Conservation (phyloP, 371 early-diverging fungal genomes). For the Mucor saturninus region DNA sequence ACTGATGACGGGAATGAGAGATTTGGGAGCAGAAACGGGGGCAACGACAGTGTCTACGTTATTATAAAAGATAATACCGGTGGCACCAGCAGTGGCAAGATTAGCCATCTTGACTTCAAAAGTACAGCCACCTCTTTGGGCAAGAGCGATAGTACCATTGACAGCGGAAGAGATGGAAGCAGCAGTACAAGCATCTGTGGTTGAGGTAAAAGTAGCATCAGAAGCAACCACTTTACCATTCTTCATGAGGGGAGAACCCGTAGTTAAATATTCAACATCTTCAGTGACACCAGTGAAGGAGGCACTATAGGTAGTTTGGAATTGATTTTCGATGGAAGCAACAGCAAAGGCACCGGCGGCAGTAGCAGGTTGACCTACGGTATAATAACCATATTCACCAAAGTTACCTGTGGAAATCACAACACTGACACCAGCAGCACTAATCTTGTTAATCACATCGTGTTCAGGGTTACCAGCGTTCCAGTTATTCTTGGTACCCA, state of each 20-base stretch:
- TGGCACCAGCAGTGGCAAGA: conserved; percentile 50
- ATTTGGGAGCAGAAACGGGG: conserved; percentile 15
- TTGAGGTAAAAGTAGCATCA: conserved; percentile 12
- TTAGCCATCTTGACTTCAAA: conserved; percentile 54
- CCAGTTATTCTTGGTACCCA: conserved; percentile 67
- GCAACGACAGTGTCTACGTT: conserved; percentile 36
- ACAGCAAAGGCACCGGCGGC: conserved; percentile 57
- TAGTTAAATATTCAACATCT: conserved; percentile 9
- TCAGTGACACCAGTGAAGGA: conserved; percentile 22
- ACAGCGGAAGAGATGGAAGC: conserved; percentile 26
- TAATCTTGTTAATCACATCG: conserved; percentile 21
- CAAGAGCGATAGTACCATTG: conserved; percentile 48
- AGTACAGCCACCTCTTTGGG: conserved; percentile 59
- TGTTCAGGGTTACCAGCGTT: conserved; percentile 50
- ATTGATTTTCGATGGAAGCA: conserved; percentile 61
- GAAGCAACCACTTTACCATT: conserved; percentile 15
- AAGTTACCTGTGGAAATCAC: conserved; percentile 27
- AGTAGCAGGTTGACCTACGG: conserved; percentile 56
- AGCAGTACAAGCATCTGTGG: conserved; percentile 35
- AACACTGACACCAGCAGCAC: conserved; percentile 38
- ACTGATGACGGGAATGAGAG: conserved; percentile 32
- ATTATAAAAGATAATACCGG: conserved; percentile 57
- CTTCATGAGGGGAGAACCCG: conserved; percentile 1
- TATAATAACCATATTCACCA: conserved; percentile 50
- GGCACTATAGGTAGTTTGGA: conserved; percentile 13